Conservation (phyloP, 202 grass and related monocot species). For the Eragrostis tef region DNA sequence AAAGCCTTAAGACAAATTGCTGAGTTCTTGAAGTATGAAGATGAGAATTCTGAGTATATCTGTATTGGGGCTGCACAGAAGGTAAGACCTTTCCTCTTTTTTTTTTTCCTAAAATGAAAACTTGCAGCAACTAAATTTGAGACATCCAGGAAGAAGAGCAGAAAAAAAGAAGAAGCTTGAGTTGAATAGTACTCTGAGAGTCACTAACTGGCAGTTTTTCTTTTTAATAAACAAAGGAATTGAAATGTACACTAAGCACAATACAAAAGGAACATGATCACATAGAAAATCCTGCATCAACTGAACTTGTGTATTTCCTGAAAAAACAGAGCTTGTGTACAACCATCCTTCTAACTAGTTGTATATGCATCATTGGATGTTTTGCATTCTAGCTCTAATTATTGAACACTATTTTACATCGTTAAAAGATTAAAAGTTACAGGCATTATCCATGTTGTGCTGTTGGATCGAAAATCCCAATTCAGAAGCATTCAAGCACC, state of each 20-base stretch:
- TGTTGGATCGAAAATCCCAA: slow-evolving; percentile 64
- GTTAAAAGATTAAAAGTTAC: slow-evolving; percentile 42
- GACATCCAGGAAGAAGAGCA: background rate
- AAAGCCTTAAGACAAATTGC: slow-evolving; percentile 58
- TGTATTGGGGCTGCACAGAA: slow-evolving; percentile 75
- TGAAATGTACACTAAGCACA: background rate
- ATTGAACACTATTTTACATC: slow-evolving; percentile 25
- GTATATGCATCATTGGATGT: background rate
- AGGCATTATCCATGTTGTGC: slow-evolving; percentile 71
- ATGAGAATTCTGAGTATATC: slow-evolving; percentile 70
- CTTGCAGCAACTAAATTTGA: background rate
- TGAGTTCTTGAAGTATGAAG: slow-evolving; percentile 79
- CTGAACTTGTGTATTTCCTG: no score
- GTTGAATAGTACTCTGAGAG: slow-evolving; percentile 9
- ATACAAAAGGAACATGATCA: background rate
- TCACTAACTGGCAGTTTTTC: background rate
- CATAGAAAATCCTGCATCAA: background rate
- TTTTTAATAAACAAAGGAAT: slow-evolving; percentile 11
- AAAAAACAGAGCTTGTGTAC: no score
- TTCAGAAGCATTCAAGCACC: slow-evolving; percentile 61
- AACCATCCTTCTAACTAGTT: background rate
- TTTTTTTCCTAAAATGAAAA: background rate
- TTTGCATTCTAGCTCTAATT: slow-evolving; percentile 9
- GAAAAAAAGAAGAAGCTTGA: slow-evolving; percentile 2
- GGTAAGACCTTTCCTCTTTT: slow-evolving; percentile 36